Evolutionary conservation across 2,329 filamentous ascomycete genomes (phyloP).

Genomic region (Cladosporium colombiae): DNA sequence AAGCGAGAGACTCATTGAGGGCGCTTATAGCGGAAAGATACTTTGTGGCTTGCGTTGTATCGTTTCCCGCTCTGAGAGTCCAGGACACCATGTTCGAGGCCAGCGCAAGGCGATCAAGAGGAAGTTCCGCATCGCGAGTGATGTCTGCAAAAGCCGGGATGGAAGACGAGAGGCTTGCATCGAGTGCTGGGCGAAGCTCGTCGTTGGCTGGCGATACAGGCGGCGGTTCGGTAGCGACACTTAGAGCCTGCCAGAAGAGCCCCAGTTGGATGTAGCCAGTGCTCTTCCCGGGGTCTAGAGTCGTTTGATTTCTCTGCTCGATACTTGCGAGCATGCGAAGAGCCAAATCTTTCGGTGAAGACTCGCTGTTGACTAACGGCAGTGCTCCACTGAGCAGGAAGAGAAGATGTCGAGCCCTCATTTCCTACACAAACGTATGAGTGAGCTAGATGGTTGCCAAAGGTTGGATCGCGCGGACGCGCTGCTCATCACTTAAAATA

Average conservation of each 20-base stretch:
- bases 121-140: constrained; percentile 27
- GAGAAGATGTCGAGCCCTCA: background rate
- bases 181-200: constrained; percentile 23
- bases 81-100: constrained; percentile 30
- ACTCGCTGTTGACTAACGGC: background rate
- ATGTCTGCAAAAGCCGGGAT: constrained; percentile 26
- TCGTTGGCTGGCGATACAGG: constrained; percentile 21
- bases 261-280: constrained; percentile 36
- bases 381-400: background rate
- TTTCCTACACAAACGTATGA: background rate
- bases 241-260: constrained; percentile 38
- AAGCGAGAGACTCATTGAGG: constrained; percentile 32
- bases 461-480: background rate
- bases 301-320: constrained; percentile 37
- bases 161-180: constrained; percentile 29
- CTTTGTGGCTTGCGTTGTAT: background rate
- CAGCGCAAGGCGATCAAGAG: constrained; percentile 37
- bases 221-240: constrained; percentile 25
- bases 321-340: constrained; percentile 36
- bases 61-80: constrained; percentile 24
- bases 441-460: background rate
- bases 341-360: constrained; percentile 20
- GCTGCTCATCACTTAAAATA: background rate
- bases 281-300: constrained; percentile 25
- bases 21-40: constrained; percentile 23